Evolutionary conservation across 2,329 filamentous ascomycete genomes (phyloP), one percentile per base, ranked within the genome.

Genomic region (Plenodomus tracheiphilus): DNA sequence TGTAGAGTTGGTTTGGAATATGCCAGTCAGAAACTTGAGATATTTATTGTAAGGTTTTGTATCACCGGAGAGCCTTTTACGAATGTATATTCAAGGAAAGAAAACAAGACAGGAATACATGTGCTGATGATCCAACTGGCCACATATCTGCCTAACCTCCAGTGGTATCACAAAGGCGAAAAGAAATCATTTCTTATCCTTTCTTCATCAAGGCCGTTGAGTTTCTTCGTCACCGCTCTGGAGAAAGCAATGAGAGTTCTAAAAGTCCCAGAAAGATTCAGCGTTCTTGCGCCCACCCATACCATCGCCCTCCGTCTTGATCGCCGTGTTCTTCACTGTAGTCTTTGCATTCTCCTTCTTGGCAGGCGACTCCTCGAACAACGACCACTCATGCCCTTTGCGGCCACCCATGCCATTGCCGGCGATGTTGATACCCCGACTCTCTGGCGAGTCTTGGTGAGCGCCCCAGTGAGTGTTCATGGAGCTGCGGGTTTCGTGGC

Each of bases 401-500:
- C 69, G 66, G 1, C 70, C 69, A 5, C 73, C 72, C 74, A 75
- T 75, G 21, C 74, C 74, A 43, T 75, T 71, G 7, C 73, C 72
- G 4, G 61, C 64, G 22, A 66, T 71, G 52, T 74, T 75, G 55
- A 71, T 73, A 44, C 66, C 66, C 2, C 51, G 49, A 13, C 41
- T 41, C 18, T 65, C 60, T 20, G 68, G 66, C 2, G 62, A 61
- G 28, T 65, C 54, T 16, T 68, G 61, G 41, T 69, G 65, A 21
- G 65, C 52, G 18, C 62, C 63, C 62, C 70, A 73, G 53, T 68
- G 59, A 9, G 68, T 60, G 46, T 68, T 65, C 38, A 71, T 61
- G 17, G 90, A 89, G 70, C 83, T 79, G 56, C 83, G 83, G 54
- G 85, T 82, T 45, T 84, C 80, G 43, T 80, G 71, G 17, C 74